Conservation (phyloP, 2,329 filamentous ascomycete species). For the Ramichloridium luteum region DNA sequence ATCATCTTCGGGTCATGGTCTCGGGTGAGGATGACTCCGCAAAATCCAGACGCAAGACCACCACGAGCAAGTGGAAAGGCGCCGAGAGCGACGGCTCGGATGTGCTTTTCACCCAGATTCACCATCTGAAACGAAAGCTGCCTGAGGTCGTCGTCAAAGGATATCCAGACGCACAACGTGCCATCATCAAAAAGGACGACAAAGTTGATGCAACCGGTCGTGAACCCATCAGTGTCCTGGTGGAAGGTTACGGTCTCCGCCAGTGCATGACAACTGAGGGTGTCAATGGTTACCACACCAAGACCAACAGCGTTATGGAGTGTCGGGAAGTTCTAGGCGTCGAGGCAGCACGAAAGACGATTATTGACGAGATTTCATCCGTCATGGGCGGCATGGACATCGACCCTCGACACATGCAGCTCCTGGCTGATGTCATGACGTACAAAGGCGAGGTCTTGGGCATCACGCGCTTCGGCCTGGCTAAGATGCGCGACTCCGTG, state of each 20-base stretch:
- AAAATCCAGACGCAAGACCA: conserved; percentile 22
- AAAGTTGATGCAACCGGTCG: conserved; percentile 51
- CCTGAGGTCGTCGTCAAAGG: conserved; percentile 80
- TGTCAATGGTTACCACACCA: conserved; percentile 62
- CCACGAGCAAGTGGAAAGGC: conserved; percentile 26
- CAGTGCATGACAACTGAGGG: conserved; percentile 90
- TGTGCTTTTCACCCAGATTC: conserved; percentile 64
- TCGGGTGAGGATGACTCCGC: conserved; percentile 31
- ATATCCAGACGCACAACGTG: conserved; percentile 72
- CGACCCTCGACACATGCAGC: conserved; percentile 93
- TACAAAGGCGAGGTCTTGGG: conserved; percentile 95
- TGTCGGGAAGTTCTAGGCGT: conserved; percentile 79
- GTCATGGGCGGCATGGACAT: conserved; percentile 95
- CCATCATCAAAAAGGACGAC: conserved; percentile 76
- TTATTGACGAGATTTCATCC: conserved; percentile 71
- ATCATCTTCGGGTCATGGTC: conserved; percentile 58
- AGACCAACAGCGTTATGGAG: conserved; percentile 84
- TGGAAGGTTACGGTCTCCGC: conserved; percentile 86
- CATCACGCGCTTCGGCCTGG: conserved; percentile 89
- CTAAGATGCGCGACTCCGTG: conserved; percentile 92
- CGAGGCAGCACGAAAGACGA: conserved; percentile 81
- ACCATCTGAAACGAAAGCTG: conserved; percentile 70
- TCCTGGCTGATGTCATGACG: conserved; percentile 96
- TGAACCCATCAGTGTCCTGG: conserved; percentile 47
- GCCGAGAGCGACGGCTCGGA: conserved; percentile 38